phyloP scores from a whole-genome alignment of 2,329 filamentous ascomycete genomes.

The Alternaria brassicae region DNA sequence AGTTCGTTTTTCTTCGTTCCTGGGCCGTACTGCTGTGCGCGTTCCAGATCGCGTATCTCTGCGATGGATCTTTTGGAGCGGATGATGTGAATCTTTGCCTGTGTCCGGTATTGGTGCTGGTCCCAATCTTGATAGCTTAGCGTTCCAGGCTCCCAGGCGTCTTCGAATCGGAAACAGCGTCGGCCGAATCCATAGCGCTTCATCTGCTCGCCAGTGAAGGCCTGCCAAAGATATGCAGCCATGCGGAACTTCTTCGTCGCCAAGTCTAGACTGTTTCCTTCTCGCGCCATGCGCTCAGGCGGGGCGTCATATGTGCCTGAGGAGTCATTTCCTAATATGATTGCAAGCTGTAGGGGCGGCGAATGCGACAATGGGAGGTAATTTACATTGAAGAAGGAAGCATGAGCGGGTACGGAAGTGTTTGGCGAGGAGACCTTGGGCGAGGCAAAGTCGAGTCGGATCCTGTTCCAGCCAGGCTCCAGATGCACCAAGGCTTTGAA shows the following conservation, averaged over 20 bases:
- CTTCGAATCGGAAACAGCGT: constrained; percentile 87
- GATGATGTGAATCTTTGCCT: constrained; percentile 88
- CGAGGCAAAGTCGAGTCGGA: constrained; percentile 87
- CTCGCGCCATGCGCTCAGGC: constrained; percentile 75
- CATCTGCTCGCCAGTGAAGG: constrained; percentile 97
- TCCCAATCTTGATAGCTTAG: constrained; percentile 77
- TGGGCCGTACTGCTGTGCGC: constrained; percentile 76
- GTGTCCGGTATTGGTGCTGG: constrained; percentile 78
- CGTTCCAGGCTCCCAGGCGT: constrained; percentile 89
- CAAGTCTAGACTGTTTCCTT: constrained; percentile 81
- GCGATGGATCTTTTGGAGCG: constrained; percentile 82
- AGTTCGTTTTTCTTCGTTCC: constrained; percentile 76
- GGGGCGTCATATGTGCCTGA: constrained; percentile 83
- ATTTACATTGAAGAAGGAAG: constrained; percentile 81
- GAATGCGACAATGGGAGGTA: constrained; percentile 80
- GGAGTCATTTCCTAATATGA: constrained; percentile 87
- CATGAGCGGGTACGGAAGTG: constrained; percentile 73
- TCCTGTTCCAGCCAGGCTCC: constrained; percentile 85
- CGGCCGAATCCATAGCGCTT: constrained; percentile 84
- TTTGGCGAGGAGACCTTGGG: constrained; percentile 77
- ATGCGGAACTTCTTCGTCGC: constrained; percentile 92
- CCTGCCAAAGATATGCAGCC: constrained; percentile 96
- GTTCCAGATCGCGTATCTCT: constrained; percentile 79
- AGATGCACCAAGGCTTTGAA: constrained; percentile 93
- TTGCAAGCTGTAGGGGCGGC: constrained; percentile 87